These are phyloP conservation scores for Leucaena leucocephala DNA, from an alignment of 306 rosid genomes.

Conservation along the genomic window DNA sequence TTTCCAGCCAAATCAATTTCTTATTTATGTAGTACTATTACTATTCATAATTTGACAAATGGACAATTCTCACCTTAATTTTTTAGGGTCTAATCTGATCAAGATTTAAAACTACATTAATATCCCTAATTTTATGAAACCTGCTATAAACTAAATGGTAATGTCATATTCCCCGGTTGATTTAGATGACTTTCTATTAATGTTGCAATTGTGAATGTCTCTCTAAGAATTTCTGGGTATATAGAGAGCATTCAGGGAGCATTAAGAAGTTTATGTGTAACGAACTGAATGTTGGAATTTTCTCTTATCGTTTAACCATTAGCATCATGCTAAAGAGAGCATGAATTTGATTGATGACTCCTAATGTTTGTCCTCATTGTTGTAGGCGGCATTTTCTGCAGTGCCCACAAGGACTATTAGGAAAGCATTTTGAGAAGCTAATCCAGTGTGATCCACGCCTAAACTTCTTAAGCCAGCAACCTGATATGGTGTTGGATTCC, in stretches of 20 bases:
- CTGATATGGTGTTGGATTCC: constrained; percentile 64
- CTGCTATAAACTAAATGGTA: neutral
- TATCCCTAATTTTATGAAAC: neutral
- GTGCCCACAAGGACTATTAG: constrained; percentile 67
- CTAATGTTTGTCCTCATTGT: constrained; percentile 29
- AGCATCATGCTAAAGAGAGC: neutral
- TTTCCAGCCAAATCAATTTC: neutral
- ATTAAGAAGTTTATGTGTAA: neutral
- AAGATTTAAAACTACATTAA: neutral
- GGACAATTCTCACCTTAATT: neutral
- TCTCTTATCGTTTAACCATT: neutral
- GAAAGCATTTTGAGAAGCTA: constrained; percentile 85
- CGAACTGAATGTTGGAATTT: neutral
- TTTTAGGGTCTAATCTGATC: neutral
- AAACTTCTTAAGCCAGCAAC: constrained; percentile 66
- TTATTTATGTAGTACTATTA: neutral
- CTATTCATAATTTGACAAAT: neutral
- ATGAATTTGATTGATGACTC: neutral
- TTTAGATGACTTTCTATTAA: neutral
- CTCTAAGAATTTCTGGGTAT: neutral
- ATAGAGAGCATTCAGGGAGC: neutral
- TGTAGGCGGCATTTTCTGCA: constrained; percentile 69
- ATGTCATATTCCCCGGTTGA: neutral
- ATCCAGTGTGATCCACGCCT: constrained; percentile 87
- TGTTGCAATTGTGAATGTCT: neutral